Conservation (phyloP, 169 alveolate species). For the Amoebophrya sp. region DNA sequence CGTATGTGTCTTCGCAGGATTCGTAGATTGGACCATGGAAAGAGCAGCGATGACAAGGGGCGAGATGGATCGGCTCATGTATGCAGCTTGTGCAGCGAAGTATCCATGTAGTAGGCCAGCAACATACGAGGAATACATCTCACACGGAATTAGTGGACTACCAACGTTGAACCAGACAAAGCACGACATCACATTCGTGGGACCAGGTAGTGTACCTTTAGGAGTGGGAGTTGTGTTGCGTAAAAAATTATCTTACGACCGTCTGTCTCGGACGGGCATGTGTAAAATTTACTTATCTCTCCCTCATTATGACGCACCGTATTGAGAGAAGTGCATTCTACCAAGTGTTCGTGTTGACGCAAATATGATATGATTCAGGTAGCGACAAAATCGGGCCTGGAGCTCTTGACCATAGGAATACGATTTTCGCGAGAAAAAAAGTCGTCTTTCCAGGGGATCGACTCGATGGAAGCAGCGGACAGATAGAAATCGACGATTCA, state of each 20-base stretch:
- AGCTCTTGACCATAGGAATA: not conserved
- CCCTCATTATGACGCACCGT: too few relatives aligned
- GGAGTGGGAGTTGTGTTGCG: too few relatives aligned
- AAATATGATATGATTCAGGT: too few relatives aligned
- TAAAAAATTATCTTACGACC: too few relatives aligned
- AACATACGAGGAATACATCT: not conserved
- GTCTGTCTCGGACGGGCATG: too few relatives aligned
- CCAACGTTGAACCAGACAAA: not conserved
- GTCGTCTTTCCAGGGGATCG: not conserved
- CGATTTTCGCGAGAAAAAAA: not conserved
- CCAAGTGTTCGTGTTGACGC: too few relatives aligned
- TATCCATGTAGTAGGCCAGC: not conserved
- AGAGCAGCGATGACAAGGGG: not conserved
- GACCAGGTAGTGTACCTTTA: not conserved
- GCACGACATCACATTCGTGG: not conserved
- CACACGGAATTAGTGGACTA: not conserved
- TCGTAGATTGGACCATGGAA: not conserved
- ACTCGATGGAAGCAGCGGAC: not conserved
- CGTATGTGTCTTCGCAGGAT: not conserved
- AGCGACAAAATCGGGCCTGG: not conserved
- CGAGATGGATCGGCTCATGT: not conserved
- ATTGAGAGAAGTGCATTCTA: too few relatives aligned
- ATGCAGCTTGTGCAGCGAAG: not conserved
- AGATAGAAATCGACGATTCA: not conserved
- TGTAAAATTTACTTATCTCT: too few relatives aligned